Percentiles rank a stretch among this genome's conserved stretches.
Conservation (phyloP, 1,284 basidiomycete species). For the Hemileia vastatrix region DNA sequence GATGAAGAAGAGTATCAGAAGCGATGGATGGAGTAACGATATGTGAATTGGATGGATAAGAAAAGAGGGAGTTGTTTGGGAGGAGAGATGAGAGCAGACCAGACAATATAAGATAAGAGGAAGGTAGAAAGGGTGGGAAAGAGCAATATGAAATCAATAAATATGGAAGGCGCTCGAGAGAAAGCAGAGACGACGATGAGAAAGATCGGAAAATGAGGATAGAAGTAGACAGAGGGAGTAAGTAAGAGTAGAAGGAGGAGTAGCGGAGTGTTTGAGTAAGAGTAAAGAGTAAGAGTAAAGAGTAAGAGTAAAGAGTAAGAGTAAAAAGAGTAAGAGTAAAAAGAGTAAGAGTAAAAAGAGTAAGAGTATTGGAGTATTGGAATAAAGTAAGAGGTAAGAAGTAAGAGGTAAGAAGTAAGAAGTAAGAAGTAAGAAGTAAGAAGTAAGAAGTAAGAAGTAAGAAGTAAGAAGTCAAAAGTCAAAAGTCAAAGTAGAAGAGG, state of each 20-base stretch:
- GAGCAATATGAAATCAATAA: slow-evolving; percentile 54
- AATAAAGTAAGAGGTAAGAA: slow-evolving; percentile 43
- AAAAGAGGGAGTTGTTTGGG: too few relatives aligned
- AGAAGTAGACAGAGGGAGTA: slow-evolving; percentile 23
- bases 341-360: slow-evolving; percentile 22
- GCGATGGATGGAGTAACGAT: too few relatives aligned
- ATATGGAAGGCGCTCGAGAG: slow-evolving; percentile 54
- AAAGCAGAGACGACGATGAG: slow-evolving; percentile 20
- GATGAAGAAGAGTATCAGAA: not conserved
- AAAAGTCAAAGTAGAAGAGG: slow-evolving; percentile 40
- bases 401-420: too few relatives aligned
- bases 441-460: too few relatives aligned
- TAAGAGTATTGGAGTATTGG: slow-evolving; percentile 34
- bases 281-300: slow-evolving; percentile 2
- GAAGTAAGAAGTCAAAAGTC: too few relatives aligned
- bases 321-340: too few relatives aligned
- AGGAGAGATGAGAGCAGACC: slow-evolving; percentile 32
- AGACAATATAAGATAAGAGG: slow-evolving; percentile 24
- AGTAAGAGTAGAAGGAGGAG: not conserved
- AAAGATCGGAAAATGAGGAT: slow-evolving; percentile 16
- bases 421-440: too few relatives aligned
- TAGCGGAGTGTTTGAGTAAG: not conserved
- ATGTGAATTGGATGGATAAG: too few relatives aligned
- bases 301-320: slow-evolving; percentile 6
- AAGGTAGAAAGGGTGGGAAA: slow-evolving; percentile 38